Percentiles rank a stretch among this genome's conserved stretches.
phyloP scores from a whole-genome alignment of 805 yeast species.

The Saturnispora kantuleensis region DNA sequence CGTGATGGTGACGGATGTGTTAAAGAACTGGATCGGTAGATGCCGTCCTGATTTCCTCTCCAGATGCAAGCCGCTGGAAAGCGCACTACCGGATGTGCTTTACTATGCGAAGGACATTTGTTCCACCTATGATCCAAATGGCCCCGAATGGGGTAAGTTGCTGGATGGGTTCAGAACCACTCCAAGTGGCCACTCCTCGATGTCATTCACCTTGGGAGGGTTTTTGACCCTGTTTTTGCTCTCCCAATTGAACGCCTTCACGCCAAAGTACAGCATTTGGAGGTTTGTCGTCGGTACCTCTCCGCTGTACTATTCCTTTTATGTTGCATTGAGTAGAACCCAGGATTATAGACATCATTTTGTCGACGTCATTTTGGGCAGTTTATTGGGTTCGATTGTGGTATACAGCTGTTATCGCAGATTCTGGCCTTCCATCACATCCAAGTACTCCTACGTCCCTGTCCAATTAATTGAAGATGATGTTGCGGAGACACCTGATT shows the following conservation, averaged over 20 bases:
- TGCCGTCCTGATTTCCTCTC: conserved; percentile 88
- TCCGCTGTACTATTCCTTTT: conserved; percentile 60
- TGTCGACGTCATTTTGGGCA: conserved; percentile 71
- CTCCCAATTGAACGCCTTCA: conserved; percentile 45
- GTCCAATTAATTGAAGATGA: neutral
- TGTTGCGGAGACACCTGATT: conserved; percentile 5
- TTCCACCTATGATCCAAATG: conserved; percentile 36
- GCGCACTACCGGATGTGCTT: conserved; percentile 44
- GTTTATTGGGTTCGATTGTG: conserved; percentile 49
- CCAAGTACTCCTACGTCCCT: conserved; percentile 33
- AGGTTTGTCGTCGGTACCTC: conserved; percentile 40
- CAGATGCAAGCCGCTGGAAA: conserved; percentile 62
- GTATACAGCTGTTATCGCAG: conserved; percentile 52
- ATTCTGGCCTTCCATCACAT: conserved; percentile 35
- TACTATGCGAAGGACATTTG: conserved; percentile 59
- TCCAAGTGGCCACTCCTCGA: conserved; percentile 73
- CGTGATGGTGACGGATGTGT: conserved; percentile 54
- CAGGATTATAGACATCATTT: conserved; percentile 93
- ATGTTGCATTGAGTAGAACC: conserved; percentile 78
- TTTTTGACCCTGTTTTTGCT: conserved; percentile 54
- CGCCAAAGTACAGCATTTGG: conserved; percentile 46
- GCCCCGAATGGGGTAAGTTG: conserved; percentile 23
- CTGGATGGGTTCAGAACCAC: conserved; percentile 74
- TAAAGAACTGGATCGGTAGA: conserved; percentile 82
- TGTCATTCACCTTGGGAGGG: conserved; percentile 59